A percentile compares a stretch with the other conserved stretches of the same genome.
Conservation (phyloP, 139 green algal species). For the Micractinium sp. region DNA sequence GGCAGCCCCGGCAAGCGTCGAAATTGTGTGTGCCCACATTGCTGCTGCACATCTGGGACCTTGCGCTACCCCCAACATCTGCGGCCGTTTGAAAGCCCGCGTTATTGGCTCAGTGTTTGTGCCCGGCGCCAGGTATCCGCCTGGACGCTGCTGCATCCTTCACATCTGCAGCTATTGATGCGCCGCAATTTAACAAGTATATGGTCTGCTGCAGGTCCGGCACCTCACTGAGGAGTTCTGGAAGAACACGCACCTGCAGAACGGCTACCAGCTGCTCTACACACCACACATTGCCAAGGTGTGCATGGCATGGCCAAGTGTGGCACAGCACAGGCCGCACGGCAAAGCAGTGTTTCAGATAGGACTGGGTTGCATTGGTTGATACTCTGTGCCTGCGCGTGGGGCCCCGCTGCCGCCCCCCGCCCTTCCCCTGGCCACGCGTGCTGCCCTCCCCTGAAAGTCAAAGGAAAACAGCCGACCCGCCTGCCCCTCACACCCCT, state of each 20-base stretch:
- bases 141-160: background rate
- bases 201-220: constrained; percentile 62
- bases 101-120: no score
- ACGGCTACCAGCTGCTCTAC: constrained; percentile 94
- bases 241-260: constrained; percentile 90
- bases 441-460: no score
- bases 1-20: no score
- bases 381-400: no score
- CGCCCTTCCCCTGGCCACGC: no score
- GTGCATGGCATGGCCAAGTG: background rate
- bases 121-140: background rate
- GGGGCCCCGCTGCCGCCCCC: no score
- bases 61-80: background rate
- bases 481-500: no score
- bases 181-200: background rate
- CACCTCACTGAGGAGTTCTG: constrained; percentile 94
- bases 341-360: no score
- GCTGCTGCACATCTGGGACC: background rate
- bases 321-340: no score
- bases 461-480: background rate
- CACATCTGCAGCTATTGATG: background rate
- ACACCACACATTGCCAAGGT: constrained; percentile 94
- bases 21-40: no score
- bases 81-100: no score
- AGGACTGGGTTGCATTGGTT: no score